Evolutionary conservation across 192 early-diverging fungal genomes (phyloP), one percentile per base, ranked within the genome.

Genomic region (Chytriomyces confervae): DNA sequence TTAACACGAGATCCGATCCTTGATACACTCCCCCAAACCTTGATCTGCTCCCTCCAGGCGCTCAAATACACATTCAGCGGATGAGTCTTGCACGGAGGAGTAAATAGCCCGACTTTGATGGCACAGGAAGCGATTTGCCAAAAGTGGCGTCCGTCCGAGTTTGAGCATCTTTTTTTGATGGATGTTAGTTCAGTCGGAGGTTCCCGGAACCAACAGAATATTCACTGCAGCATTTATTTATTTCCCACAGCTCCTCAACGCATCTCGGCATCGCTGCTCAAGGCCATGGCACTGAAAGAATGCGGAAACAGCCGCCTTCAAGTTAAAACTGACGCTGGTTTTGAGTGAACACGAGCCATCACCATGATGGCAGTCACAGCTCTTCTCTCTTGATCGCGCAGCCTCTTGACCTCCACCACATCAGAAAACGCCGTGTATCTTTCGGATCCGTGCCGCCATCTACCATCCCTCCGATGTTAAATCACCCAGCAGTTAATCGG

Each of bases 281-380:
- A 29, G 3, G 66, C 66, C 29, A 48, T 4, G 5, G 46, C 66
- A 16, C 79, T 93, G 70, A 96, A 96, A 84, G 85, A 82, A 10
- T 82, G 90, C 51, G 96, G 96, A 46, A 98, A 96, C 78, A 86
- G 77, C 29, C 90, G 90, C 69, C 93, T 92, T 83, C 92, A 93
- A 77, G 84, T 89, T 87, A 48, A 80, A 92, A 4, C 88, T 91
- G 61, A 45, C 80, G 1, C 68, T 63, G 8, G 95, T 95, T 11
- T 50, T 86, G 50, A 84, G 80, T 65, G 95, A 96, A 81, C 97
- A 43, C 18, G 53, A 64, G 16, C 53, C 53, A 20, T 20, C 53
- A 20, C 53, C 53, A 20, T 57, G 1, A 20, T 57, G 1, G 53
- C 51, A 1, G 11, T 57, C 51, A n/a, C 51, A n/a, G 10, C 51